Conservation (phyloP, 768 basidiomycete genomes). For the Coprinopsis strossmayeri region DNA sequence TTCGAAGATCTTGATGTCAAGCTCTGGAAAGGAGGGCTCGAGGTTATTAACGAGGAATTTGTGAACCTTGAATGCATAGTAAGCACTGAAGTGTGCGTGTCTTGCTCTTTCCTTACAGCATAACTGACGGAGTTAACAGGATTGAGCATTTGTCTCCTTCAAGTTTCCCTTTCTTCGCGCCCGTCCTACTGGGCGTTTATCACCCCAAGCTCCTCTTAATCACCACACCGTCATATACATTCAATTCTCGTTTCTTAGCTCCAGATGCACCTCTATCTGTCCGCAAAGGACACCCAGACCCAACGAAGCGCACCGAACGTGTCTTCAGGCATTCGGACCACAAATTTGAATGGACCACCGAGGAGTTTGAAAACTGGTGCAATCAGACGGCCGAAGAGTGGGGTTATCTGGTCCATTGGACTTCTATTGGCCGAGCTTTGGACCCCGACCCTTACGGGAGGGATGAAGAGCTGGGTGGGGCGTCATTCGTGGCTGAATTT, state of each 20-base stretch:
- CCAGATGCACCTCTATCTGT: constrained; percentile 39
- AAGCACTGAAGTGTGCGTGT: constrained; percentile 72
- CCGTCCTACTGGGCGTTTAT: constrained; percentile 71
- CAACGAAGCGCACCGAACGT: constrained; percentile 66
- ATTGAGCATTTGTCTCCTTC: constrained; percentile 71
- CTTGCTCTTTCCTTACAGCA: constrained; percentile 2
- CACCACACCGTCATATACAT: constrained; percentile 83
- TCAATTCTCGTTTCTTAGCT: constrained; percentile 67
- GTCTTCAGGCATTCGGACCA: constrained; percentile 80
- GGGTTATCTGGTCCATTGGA: constrained; percentile 63
- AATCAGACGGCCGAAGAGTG: constrained; percentile 46
- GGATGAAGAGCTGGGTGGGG: constrained; percentile 56
- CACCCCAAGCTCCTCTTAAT: constrained; percentile 66
- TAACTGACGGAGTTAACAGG: constrained; percentile 28
- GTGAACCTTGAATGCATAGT: constrained; percentile 65
- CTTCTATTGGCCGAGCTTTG: constrained; percentile 50
- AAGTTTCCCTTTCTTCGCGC: constrained; percentile 57
- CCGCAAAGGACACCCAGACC: constrained; percentile 58
- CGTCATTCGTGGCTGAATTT: constrained; percentile 64
- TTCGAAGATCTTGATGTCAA: constrained; percentile 66
- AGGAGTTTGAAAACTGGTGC: constrained; percentile 70
- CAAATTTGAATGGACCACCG: constrained; percentile 82
- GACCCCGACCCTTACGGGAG: constrained; percentile 70
- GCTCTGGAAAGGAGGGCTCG: constrained; percentile 72
- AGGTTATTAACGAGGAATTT: constrained; percentile 60